A percentile compares a stretch with the other conserved stretches of the same genome.
Conservation (phyloP, 1,284 basidiomycete genomes). For the Hemileia vastatrix region DNA sequence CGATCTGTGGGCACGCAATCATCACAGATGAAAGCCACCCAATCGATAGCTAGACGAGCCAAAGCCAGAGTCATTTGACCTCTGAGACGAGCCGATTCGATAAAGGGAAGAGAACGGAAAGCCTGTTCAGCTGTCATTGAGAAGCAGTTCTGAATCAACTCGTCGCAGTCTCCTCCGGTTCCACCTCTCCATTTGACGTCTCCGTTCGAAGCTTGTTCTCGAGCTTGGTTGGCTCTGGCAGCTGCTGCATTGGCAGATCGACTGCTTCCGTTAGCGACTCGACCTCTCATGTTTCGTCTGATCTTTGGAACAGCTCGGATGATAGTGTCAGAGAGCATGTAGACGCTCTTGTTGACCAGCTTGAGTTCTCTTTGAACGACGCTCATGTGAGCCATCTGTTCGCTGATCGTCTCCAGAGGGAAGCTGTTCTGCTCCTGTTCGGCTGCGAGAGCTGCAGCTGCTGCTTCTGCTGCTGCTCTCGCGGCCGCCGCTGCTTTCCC, state of each 20-base stretch:
- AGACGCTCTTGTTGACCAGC: conserved; percentile 78
- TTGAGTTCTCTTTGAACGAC: conserved; percentile 76
- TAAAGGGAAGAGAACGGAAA: conserved; percentile 71
- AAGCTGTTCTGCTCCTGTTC: conserved; percentile 32
- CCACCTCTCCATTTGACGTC: conserved; percentile 56
- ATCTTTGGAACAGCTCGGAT: too few relatives aligned
- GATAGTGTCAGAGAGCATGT: conserved; percentile 85
- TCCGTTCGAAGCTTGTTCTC: too few relatives aligned
- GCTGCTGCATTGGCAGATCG: background rate
- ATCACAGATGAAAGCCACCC: conserved; percentile 97
- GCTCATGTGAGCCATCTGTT: conserved; percentile 85
- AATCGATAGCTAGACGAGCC: conserved; percentile 80
- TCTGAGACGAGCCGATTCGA: conserved; percentile 64
- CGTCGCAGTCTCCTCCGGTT: conserved; percentile 64
- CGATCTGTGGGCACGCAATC: conserved; percentile 93
- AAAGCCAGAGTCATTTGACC: conserved; percentile 67
- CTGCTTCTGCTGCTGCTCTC: too few relatives aligned
- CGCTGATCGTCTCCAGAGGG: conserved; percentile 56
- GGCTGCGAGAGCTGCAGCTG: background rate
- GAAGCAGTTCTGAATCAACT: conserved; percentile 91
- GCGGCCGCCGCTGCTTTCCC: conserved; percentile 3
- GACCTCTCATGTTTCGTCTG: conserved; percentile 26
- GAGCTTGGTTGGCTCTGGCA: conserved; percentile 62
- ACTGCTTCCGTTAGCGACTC: background rate
- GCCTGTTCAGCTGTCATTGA: conserved; percentile 88